Evolutionary conservation across 139 green algal species (phyloP).

Genomic region (Chlamydomonas schloesseri): DNA sequence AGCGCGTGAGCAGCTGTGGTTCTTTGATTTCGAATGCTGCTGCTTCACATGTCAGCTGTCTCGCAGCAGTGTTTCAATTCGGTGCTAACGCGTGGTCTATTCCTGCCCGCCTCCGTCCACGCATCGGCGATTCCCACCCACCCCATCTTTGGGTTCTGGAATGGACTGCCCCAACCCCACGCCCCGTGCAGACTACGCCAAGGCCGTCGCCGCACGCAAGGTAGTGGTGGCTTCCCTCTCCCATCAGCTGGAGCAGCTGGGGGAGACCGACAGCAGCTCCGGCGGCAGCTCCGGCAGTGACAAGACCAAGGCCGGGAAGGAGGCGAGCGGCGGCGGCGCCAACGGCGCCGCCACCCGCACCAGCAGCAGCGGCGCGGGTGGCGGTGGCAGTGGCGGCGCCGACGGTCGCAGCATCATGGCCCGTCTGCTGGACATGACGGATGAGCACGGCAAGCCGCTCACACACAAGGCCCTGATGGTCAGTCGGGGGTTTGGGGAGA

Average conservation of each 20-base stretch:
- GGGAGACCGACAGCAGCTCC: no score
- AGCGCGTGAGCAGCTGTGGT: no score
- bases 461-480: constrained; percentile 2
- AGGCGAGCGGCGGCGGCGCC: background rate
- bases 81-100: background rate
- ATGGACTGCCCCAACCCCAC: no score
- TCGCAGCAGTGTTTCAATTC: no score
- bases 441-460: constrained; percentile 7
- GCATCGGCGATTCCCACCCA: no score
- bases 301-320: no score
- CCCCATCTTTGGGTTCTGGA: no score
- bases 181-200: background rate
- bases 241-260: background rate
- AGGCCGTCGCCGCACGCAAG: no score
- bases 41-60: no score
- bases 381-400: no score
- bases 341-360: background rate
- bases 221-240: background rate
- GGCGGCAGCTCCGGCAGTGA: background rate
- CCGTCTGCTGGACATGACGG: constrained; percentile 8
- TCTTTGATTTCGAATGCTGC: no score
- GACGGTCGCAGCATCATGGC: constrained; percentile 1
- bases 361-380: background rate
- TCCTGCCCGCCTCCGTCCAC: background rate
- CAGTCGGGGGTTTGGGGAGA: background rate